Evolutionary conservation across 2,329 filamentous ascomycete genomes (phyloP).

Genomic region (Microcyclospora tardicrescens): DNA sequence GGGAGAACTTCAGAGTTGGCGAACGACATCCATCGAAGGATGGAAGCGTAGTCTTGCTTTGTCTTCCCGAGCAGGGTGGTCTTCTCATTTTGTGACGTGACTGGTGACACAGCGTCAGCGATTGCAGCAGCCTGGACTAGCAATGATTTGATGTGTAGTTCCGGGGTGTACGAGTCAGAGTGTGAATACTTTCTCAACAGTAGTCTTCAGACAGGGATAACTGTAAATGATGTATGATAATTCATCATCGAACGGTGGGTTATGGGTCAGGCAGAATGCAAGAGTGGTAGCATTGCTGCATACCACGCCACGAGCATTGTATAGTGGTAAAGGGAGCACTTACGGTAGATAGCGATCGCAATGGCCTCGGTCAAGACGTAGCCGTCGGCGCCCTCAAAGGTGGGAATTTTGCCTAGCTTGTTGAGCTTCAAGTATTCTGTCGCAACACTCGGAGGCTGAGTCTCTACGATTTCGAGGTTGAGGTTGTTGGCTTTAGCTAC

Average conservation of each 20-base stretch:
- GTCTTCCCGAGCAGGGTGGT: conserved; percentile 98
- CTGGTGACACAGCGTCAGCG: conserved; percentile 34
- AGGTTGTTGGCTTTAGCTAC: conserved; percentile 97
- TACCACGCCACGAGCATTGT: too few species aligned
- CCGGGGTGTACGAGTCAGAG: conserved; percentile 45
- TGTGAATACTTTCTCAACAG: conserved; percentile 81
- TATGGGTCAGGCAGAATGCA: conserved; percentile 2
- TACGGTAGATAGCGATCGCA: conserved; percentile 96
- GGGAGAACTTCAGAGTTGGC: conserved; percentile 79
- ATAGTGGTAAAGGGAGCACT: conserved; percentile 30
- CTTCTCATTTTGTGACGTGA: conserved; percentile 99
- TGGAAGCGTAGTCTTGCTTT: conserved; percentile 99
- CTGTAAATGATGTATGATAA: conserved; percentile 54
- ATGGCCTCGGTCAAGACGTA: conserved; percentile 81
- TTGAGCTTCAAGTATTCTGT: conserved; percentile 75
- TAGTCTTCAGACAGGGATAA: conserved; percentile 98
- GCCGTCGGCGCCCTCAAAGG: conserved; percentile 85
- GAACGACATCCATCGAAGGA: conserved; percentile 96
- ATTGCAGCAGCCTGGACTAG: not conserved
- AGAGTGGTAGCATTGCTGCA: too few species aligned
- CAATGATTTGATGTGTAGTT: not conserved
- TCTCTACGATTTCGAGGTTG: conserved; percentile 73
- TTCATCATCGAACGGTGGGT: conserved; percentile 51
- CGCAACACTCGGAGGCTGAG: conserved; percentile 52
- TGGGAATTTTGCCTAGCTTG: conserved; percentile 80